These are phyloP conservation scores for Ustilago bromivora DNA, from an alignment of 1,284 basidiomycete genomes.

Conservation along the genomic window DNA sequence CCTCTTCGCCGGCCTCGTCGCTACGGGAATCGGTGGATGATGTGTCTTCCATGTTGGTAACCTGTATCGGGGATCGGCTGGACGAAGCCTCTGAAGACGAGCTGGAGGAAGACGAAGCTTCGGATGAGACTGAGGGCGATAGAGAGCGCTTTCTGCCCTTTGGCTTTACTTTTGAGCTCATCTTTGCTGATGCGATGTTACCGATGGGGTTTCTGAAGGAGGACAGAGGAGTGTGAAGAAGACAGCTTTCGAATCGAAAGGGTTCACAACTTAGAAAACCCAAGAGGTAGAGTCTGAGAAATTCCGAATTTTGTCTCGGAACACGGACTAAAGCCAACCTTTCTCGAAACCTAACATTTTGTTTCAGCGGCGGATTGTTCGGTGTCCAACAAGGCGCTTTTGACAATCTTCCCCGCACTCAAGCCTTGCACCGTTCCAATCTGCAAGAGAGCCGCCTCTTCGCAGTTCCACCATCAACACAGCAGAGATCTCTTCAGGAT, in stretches of 20 bases:
- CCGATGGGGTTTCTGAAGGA: neutral
- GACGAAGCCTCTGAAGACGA: slow-evolving; percentile 32
- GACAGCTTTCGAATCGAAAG: neutral
- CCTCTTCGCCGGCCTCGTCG: slow-evolving; percentile 7
- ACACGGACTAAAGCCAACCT: slow-evolving; percentile 5
- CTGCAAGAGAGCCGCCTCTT: neutral
- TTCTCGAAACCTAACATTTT: slow-evolving; percentile 5
- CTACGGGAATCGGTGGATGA: neutral
- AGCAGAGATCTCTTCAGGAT: neutral
- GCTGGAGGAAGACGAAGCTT: neutral
- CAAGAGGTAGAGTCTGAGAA: slow-evolving; percentile 8
- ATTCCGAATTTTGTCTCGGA: slow-evolving; percentile 39
- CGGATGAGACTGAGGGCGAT: neutral
- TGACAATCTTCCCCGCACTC: neutral
- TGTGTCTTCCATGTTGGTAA: neutral
- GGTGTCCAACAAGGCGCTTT: slow-evolving; percentile 21
- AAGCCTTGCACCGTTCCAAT: neutral
- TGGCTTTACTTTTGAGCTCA: slow-evolving; percentile 5
- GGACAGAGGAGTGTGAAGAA: neutral
- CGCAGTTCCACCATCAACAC: neutral
- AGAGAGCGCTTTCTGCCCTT: slow-evolving; percentile 8
- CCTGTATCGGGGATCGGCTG: slow-evolving; percentile 17
- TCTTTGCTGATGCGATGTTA: neutral
- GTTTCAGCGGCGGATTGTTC: slow-evolving; percentile 17
- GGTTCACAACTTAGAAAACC: slow-evolving; percentile 4